Evolutionary conservation across 2,329 filamentous ascomycete species (phyloP), one percentile per base, ranked within the genome.

Genomic region (Claviceps capensis): DNA sequence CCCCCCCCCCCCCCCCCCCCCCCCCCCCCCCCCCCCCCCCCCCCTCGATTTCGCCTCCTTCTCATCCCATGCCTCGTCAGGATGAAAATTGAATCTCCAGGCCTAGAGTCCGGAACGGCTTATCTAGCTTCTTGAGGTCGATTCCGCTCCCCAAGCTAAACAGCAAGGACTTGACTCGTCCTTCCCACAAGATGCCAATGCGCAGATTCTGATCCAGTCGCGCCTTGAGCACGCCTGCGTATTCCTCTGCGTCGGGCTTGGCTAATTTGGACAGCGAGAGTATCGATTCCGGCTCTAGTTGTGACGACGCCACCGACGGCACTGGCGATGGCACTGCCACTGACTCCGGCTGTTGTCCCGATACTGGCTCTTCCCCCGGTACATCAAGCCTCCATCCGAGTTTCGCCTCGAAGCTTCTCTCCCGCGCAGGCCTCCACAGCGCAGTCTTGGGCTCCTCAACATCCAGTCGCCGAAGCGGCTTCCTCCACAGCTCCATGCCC

Each of bases 401-500:
- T 62, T 79, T 80, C 3, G 76, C 75, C 59, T 72, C 68, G 58
- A 78, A 73, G 55, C 74, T 78, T 43, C 76, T 54, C 50, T 57
- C 53, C 11, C 23, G 42, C 16, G 46, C 49, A 16, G 49, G 49
- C 34, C 43, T 34, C 50, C 53, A 48, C 23, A 17, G 3, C 30
- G 9, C n/a, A 13, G 37, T 1, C 42, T 2, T 19, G 17, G 40
- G 13, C 8, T 63, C 64, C 5, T 69, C 67, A 5, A 70, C 59
- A 23, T 60, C 67, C 64, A 43, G 69, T 17, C 71, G 67, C 55
- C 59, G 52, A 16, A 69, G 65, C 19, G 73, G 73, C 60, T 81
- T 84, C 62, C 87, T 82, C 91, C 93, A 98, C 44, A 97, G 73
- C 70, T 98, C 93, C 71, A 88, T 87, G 14, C 93, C 93, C 23